These are phyloP conservation scores for Candida ulmi DNA, from an alignment of 805 yeast species.

Conservation along the genomic window DNA sequence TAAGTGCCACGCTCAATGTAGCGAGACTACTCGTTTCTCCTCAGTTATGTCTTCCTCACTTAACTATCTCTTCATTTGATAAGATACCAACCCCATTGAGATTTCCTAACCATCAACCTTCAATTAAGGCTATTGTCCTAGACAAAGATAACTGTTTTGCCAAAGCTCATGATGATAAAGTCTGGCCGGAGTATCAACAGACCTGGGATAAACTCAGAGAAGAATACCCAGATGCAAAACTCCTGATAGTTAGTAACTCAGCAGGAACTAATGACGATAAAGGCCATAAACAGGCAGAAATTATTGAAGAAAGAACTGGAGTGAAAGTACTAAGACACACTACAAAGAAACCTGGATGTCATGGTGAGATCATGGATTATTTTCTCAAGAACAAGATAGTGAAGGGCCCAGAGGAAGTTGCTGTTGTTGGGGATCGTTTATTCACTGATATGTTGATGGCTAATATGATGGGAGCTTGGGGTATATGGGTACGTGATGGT, in stretches of 20 bases:
- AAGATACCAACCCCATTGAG: slow-evolving; percentile 50
- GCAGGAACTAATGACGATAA: slow-evolving; percentile 85
- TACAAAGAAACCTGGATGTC: slow-evolving; percentile 81
- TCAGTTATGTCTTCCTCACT: slow-evolving; percentile 62
- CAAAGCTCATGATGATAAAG: slow-evolving; percentile 67
- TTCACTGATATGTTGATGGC: slow-evolving; percentile 94
- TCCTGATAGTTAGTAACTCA: slow-evolving; percentile 83
- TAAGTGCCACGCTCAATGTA: slow-evolving; percentile 73
- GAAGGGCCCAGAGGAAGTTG: slow-evolving; percentile 54
- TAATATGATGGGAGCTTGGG: slow-evolving; percentile 82
- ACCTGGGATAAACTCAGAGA: slow-evolving; percentile 50
- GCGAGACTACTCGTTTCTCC: slow-evolving; percentile 57
- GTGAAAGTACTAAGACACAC: slow-evolving; percentile 65
- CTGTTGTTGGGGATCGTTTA: slow-evolving; percentile 85
- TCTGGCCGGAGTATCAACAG: slow-evolving; percentile 66
- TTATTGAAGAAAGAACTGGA: slow-evolving; percentile 59
- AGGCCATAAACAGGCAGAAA: slow-evolving; percentile 50
- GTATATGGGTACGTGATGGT: slow-evolving; percentile 81
- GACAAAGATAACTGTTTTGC: slow-evolving; percentile 98
- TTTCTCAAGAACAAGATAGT: slow-evolving; percentile 43
- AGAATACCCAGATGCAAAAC: slow-evolving; percentile 55
- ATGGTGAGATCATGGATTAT: slow-evolving; percentile 57
- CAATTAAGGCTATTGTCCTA: slow-evolving; percentile 71
- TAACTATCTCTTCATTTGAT: slow-evolving; percentile 50
- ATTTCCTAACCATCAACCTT: slow-evolving; percentile 26